These are phyloP conservation scores for Globisporangium orthogonon DNA, from an alignment of 352 stramenopile genomes.

Conservation along the genomic window DNA sequence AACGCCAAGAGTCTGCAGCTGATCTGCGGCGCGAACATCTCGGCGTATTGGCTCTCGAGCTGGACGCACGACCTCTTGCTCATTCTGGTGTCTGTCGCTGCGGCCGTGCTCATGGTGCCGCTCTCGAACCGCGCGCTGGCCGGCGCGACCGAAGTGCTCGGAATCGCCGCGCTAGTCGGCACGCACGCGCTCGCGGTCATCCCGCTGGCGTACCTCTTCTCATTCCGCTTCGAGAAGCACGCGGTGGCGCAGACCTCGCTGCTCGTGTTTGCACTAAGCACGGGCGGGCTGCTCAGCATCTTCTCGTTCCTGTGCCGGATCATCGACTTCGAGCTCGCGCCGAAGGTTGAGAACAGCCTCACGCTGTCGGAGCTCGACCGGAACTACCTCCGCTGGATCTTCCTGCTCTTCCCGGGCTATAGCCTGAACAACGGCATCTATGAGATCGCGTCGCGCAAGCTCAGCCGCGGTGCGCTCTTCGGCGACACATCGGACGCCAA, in stretches of 20 bases:
- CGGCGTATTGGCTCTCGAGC: conserved; percentile 35
- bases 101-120: conserved; percentile 20
- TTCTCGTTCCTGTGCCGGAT: conserved; percentile 36
- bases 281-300: conserved; percentile 26
- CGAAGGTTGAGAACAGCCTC: conserved; percentile 10
- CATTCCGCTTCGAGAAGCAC: conserved; percentile 28
- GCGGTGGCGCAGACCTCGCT: conserved; percentile 29
- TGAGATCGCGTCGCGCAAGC: conserved; percentile 28
- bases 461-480: conserved; percentile 16
- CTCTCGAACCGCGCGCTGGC: conserved; percentile 17
- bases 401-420: conserved; percentile 32
- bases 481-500: neutral
- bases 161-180: conserved; percentile 16
- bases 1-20: conserved; percentile 46
- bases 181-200: conserved; percentile 18
- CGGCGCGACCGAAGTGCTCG: conserved; percentile 9
- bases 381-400: conserved; percentile 32
- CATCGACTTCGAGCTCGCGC: conserved; percentile 19
- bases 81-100: conserved; percentile 20
- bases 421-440: conserved; percentile 26
- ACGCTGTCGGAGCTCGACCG: conserved; percentile 19
- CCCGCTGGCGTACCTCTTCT: conserved; percentile 31
- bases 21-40: conserved; percentile 29
- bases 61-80: conserved; percentile 34
- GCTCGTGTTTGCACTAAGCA: conserved; percentile 23